Evolutionary conservation across 192 early-diverging fungal genomes (phyloP).

Genomic region (Geranomyces variabilis): DNA sequence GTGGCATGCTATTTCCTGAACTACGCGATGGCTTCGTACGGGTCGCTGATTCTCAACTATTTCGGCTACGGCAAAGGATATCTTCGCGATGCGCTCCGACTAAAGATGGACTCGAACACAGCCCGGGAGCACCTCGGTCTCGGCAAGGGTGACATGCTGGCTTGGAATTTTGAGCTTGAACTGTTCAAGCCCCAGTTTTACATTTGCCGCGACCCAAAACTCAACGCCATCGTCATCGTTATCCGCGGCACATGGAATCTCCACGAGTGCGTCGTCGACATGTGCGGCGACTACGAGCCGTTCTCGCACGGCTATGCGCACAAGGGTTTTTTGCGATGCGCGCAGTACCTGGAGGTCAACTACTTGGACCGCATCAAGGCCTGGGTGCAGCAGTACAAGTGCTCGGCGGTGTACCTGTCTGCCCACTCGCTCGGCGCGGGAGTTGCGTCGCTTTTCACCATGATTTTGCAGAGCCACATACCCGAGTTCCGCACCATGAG

Average conservation of each 20-base stretch:
- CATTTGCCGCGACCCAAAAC: conserved; percentile 36
- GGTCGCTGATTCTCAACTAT: conserved; percentile 41
- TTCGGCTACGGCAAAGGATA: conserved; percentile 46
- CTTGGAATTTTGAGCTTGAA: conserved; percentile 45
- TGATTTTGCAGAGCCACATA: conserved; percentile 37
- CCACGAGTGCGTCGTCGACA: conserved; percentile 45
- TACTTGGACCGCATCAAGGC: conserved; percentile 42
- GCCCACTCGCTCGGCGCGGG: conserved; percentile 54
- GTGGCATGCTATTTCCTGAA: conserved; percentile 47
- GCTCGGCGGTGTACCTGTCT: conserved; percentile 36
- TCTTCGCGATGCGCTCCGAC: conserved; percentile 30
- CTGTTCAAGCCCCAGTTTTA: conserved; percentile 47
- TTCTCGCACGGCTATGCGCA: conserved; percentile 45
- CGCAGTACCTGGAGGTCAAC: conserved; percentile 40
- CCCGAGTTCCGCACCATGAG: conserved; percentile 23
- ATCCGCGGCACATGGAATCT: conserved; percentile 49
- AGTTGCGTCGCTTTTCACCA: conserved; percentile 35
- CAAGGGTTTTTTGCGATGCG: conserved; percentile 44
- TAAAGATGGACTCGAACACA: conserved; percentile 43
- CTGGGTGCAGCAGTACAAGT: conserved; percentile 39
- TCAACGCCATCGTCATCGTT: conserved; percentile 46
- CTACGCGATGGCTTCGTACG: conserved; percentile 41
- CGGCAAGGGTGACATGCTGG: conserved; percentile 38
- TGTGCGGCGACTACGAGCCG: conserved; percentile 49
- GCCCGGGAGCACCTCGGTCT: conserved; percentile 45